A percentile compares a stretch with the other conserved stretches of the same genome.
These are phyloP conservation scores for Cenchrus fungigraminus DNA, from an alignment of 176 grass and related monocot genomes.

Conservation along the genomic window DNA sequence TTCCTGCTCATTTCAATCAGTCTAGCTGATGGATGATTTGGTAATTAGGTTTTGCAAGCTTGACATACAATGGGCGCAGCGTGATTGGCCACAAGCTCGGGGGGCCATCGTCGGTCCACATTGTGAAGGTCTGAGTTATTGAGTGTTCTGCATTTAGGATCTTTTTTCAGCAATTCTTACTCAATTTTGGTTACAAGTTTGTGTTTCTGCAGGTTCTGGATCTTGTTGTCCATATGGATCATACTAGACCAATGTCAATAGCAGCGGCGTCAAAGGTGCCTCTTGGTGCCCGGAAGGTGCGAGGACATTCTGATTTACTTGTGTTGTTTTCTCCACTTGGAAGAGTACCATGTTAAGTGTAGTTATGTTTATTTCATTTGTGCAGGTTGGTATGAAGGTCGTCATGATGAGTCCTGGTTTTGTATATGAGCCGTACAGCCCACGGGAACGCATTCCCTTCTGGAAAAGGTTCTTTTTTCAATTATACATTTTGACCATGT, in stretches of 20 bases:
- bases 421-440: constrained; percentile 82
- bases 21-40: not conserved
- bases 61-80: constrained; percentile 22
- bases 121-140: constrained; percentile 51
- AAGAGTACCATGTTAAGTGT: constrained; percentile 7
- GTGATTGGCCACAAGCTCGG: constrained; percentile 36
- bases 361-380: constrained; percentile 34
- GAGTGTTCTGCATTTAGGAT: constrained; percentile 14
- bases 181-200: constrained; percentile 14
- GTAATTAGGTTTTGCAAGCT: constrained; percentile 51
- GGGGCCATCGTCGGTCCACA: constrained; percentile 23
- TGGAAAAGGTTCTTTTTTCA: constrained; percentile 70
- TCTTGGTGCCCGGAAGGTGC: constrained; percentile 47
- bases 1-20: not conserved
- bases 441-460: constrained; percentile 73
- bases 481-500: not conserved
- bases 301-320: constrained; percentile 31
- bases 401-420: constrained; percentile 90
- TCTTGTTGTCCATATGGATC: constrained; percentile 41
- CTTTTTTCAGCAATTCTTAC: not conserved
- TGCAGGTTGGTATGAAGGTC: constrained; percentile 68
- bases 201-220: constrained; percentile 53
- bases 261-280: constrained; percentile 43
- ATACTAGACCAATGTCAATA: constrained; percentile 61
- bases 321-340: not conserved